These are phyloP conservation scores for Lentinula aciculospora DNA, from an alignment of 768 basidiomycete genomes.

Conservation along the genomic window DNA sequence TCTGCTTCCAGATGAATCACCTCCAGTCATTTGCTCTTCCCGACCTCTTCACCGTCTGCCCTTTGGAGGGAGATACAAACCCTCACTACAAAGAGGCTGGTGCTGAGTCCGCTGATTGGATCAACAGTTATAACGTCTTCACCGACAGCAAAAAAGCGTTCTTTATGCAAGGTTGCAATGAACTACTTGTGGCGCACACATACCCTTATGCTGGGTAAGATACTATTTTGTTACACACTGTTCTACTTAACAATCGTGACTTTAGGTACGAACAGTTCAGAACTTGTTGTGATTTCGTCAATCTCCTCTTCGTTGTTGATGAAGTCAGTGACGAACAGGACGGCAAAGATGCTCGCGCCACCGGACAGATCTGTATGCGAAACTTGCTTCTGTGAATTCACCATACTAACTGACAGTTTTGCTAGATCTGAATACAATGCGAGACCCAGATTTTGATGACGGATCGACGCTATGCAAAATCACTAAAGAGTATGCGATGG, in stretches of 20 bases:
- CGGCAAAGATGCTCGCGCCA: constrained; percentile 46
- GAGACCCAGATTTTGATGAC: constrained; percentile 46
- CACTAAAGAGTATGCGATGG: constrained; percentile 49
- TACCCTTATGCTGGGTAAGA: constrained; percentile 55
- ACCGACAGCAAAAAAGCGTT: constrained; percentile 57
- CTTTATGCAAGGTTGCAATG: constrained; percentile 56
- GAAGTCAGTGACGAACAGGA: constrained; percentile 66
- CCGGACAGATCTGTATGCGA: constrained; percentile 37
- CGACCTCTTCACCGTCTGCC: constrained; percentile 45
- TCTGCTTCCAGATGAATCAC: not conserved
- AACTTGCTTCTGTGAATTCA: not conserved
- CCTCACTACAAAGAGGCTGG: constrained; percentile 52
- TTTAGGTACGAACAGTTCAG: constrained; percentile 17
- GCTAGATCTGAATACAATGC: constrained; percentile 38
- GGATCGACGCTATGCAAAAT: constrained; percentile 51
- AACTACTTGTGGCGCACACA: constrained; percentile 56
- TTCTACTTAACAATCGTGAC: constrained; percentile 1
- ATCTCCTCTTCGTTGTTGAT: constrained; percentile 61
- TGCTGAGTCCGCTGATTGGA: constrained; percentile 55
- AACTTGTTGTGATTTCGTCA: constrained; percentile 24
- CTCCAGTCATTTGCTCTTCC: constrained; percentile 45
- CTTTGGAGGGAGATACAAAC: constrained; percentile 44
- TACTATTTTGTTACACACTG: constrained; percentile 42
- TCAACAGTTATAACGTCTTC: constrained; percentile 54
- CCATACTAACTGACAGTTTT: not conserved